Percentiles rank a stretch among this genome's conserved stretches.
phyloP scores from a whole-genome alignment of 2,329 filamentous ascomycete species.

The Neobulgaria alba region DNA sequence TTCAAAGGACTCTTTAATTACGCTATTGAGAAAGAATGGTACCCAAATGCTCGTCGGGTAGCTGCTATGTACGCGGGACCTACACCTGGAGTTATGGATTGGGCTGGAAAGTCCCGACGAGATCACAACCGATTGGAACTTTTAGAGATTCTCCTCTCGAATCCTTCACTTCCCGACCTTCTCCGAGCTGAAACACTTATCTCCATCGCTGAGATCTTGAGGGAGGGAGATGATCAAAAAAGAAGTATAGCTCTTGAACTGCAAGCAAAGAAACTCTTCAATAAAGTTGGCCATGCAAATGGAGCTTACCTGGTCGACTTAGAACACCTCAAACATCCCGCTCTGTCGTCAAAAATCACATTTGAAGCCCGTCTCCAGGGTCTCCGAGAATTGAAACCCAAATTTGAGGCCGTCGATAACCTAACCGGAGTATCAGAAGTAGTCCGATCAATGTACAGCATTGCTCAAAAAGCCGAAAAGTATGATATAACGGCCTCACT shows the following conservation, averaged over 20 bases:
- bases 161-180: background rate
- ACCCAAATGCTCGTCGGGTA: background rate
- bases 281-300: background rate
- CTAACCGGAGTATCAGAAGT: background rate
- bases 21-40: background rate
- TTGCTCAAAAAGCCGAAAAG: background rate
- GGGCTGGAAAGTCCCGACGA: background rate
- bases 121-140: background rate
- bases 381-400: background rate
- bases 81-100: background rate
- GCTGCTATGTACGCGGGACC: background rate
- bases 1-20: background rate
- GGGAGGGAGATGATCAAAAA: background rate
- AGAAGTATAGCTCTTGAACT: background rate
- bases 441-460: background rate
- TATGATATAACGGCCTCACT: background rate
- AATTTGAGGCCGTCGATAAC: background rate
- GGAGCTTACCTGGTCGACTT: background rate
- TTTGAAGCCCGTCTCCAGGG: background rate
- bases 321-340: background rate
- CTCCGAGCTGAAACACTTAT: background rate
- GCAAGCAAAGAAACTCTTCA: background rate
- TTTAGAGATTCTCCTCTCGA: background rate
- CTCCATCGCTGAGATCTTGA: background rate
- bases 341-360: background rate